Evolutionary conservation across 345 rosid species (phyloP), one percentile per base, ranked within the genome.

Genomic region (Capsella bursapastoris): DNA sequence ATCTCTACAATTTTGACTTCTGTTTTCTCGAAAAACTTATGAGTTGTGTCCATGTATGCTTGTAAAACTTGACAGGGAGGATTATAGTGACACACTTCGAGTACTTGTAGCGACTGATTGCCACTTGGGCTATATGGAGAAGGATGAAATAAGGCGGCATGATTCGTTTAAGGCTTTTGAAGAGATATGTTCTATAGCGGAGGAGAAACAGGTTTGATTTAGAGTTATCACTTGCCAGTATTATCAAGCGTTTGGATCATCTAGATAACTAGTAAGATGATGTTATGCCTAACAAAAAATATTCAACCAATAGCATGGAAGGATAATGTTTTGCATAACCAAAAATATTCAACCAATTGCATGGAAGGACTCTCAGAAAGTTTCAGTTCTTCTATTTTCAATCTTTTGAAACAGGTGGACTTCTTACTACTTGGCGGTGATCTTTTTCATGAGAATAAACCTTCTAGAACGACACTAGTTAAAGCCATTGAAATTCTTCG

Each of bases 371-470:
- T 52, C 52, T 7, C 25, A 16, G 18, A 41, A 34, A 4, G 32
- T 50, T 31, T 45, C 8, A 37, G 60, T 53, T 41, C 40, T 32
- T 57, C 5, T 56, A 25, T 52, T 48, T 11, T 62, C 12, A 41
- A 31, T 35, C 34, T 66, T 59, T 62, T 67, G 32, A 62, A 48
- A 73, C 79, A 94, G 98, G 99, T 92, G 76, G 99, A 92, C 79
- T 88, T 95, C 72, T 56, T 95, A 59, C 96, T 95, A 50, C 89
- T 95, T 3, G 99, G 98, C 60, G 99, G 99, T 29, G 99, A 95
- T 79, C 98, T 95, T 78, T 95, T 92, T 79, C 99, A 95, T 76
- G 99, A 95, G 87, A 92, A 95, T 74, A 95, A 92, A 83, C 99
- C 99, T 68, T 95, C 99, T 13, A 83, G 99, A 84, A 76, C 97